A percentile compares a stretch with the other conserved stretches of the same genome.
Evolutionary conservation across 495 filamentous ascomycete species (phyloP).

Genomic region (Penicillium salamii): DNA sequence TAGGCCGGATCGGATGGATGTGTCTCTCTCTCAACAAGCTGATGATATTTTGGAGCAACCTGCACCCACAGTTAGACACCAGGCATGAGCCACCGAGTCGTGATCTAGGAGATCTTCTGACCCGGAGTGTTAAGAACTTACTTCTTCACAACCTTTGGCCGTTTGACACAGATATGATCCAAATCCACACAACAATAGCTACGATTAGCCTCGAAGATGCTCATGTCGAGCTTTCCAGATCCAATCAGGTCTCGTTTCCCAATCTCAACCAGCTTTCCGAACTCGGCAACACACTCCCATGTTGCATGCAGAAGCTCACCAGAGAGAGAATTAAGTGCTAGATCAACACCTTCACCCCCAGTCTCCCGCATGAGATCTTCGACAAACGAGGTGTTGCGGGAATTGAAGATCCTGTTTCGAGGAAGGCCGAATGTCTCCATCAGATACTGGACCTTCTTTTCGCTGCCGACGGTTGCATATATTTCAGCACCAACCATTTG

Average conservation of each 20-base stretch:
- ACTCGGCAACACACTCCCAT: background rate
- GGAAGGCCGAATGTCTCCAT: background rate
- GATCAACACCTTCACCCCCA: background rate
- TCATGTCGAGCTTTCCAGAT: conserved; percentile 25
- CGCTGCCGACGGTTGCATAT: conserved; percentile 3
- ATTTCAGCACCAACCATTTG: background rate
- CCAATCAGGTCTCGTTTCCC: conserved; percentile 13
- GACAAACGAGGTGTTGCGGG: background rate
- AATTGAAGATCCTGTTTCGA: conserved; percentile 3
- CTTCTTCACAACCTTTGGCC: background rate
- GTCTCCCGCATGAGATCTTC: background rate
- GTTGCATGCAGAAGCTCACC: background rate
- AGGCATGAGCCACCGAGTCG: too few relatives aligned
- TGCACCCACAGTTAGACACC: conserved; percentile 1
- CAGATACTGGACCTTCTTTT: conserved; percentile 1
- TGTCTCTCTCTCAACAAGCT: conserved; percentile 14
- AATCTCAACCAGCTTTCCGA: background rate
- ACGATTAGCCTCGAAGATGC: conserved; percentile 29
- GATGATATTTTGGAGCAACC: conserved; percentile 3
- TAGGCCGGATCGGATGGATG: conserved; percentile 33
- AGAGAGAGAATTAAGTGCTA: background rate
- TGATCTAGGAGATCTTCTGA: too few relatives aligned
- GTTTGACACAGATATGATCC: conserved; percentile 6
- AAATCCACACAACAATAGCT: conserved; percentile 23
- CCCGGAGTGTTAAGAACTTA: too few relatives aligned